phyloP scores from a whole-genome alignment of 371 early-diverging fungal genomes.

The Apophysomyces trapeziformis region DNA sequence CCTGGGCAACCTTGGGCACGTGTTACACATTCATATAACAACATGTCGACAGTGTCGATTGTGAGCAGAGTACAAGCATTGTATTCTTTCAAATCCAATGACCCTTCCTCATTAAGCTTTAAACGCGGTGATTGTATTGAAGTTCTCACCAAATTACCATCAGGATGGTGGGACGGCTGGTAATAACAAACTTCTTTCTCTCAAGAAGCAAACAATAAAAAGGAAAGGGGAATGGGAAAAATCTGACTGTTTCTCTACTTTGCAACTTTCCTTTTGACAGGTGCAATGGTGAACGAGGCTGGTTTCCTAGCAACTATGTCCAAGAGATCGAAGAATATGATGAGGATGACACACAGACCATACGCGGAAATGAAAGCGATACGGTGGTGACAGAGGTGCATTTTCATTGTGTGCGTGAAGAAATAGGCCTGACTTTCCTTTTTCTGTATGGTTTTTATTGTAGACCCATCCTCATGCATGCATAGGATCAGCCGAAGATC shows the following conservation, averaged over 20 bases:
- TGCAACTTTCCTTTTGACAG: conserved; percentile 15
- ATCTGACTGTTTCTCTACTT: not conserved
- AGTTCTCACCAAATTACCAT: conserved; percentile 80
- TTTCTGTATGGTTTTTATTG: not conserved
- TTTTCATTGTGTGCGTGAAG: conserved; percentile 3
- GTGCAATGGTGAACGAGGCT: conserved; percentile 71
- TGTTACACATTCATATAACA: not conserved
- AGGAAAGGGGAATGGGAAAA: no score
- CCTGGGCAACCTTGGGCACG: not conserved
- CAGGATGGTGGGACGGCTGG: conserved; percentile 95
- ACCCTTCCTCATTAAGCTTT: conserved; percentile 75
- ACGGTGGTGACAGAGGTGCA: conserved; percentile 10
- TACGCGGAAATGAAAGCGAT: conserved; percentile 13
- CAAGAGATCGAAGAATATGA: conserved; percentile 50
- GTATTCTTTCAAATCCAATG: conserved; percentile 50
- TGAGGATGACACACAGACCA: conserved; percentile 14
- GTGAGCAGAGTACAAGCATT: conserved; percentile 6
- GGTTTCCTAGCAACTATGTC: conserved; percentile 91
- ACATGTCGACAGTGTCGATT: conserved; percentile 4
- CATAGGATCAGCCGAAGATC: conserved; percentile 10
- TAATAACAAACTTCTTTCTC: conserved; percentile 20
- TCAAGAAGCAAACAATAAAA: no score
- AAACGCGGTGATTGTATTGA: conserved; percentile 82
- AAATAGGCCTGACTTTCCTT: conserved; percentile 8
- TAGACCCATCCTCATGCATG: conserved; percentile 12